These are phyloP conservation scores for Platanthera zijinensis DNA, from an alignment of 106 monocot genomes.

Conservation along the genomic window DNA sequence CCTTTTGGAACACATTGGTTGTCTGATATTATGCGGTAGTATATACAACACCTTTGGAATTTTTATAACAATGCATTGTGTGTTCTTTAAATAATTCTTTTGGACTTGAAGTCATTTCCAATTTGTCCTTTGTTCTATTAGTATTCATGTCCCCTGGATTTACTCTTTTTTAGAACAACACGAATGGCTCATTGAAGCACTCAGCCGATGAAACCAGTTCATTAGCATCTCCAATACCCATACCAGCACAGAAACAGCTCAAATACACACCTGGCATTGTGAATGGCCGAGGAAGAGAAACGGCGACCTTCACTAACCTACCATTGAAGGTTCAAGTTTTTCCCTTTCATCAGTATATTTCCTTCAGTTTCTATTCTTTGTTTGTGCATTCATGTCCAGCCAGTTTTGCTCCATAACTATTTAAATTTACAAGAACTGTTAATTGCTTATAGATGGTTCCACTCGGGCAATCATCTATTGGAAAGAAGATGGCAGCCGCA, in stretches of 20 bases:
- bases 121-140: neutral
- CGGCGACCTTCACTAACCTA: constrained; percentile 27
- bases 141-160: neutral
- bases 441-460: constrained; percentile 49
- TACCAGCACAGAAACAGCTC: constrained; percentile 93
- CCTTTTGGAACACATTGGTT: neutral
- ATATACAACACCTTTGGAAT: neutral
- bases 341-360: neutral
- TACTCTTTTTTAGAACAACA: constrained; percentile 31
- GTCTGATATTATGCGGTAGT: neutral
- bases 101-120: neutral
- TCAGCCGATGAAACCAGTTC: constrained; percentile 52
- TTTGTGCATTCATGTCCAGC: neutral
- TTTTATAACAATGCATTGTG: neutral
- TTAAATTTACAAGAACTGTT: neutral
- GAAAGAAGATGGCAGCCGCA: constrained; percentile 53
- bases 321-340: constrained; percentile 47
- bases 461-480: constrained; percentile 41
- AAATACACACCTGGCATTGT: constrained; percentile 88
- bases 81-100: neutral
- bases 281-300: constrained; percentile 53
- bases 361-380: neutral
- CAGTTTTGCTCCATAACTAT: neutral
- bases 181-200: constrained; percentile 60
- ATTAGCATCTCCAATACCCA: constrained; percentile 61